These are phyloP conservation scores for Trichoderma sp. DNA, from an alignment of 2,329 filamentous ascomycete genomes.

Conservation along the genomic window DNA sequence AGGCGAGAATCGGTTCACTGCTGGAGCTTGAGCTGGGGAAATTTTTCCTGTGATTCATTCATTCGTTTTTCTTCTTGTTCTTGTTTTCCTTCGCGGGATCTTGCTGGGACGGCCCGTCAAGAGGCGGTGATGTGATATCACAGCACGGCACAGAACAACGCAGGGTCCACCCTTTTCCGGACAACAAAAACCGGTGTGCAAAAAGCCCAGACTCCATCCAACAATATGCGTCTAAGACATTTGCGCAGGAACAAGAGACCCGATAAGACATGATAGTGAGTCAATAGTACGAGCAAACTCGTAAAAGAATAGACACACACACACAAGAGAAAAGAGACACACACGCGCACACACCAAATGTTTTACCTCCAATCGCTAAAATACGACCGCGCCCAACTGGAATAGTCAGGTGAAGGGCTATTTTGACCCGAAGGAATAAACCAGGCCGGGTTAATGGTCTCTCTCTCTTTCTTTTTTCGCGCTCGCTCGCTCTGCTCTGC, in stretches of 20 bases:
- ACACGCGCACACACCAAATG: background rate
- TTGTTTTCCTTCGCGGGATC: background rate
- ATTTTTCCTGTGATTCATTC: background rate
- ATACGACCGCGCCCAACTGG: background rate
- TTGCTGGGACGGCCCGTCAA: constrained; percentile 3
- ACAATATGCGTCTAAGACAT: background rate
- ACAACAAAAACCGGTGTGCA: background rate
- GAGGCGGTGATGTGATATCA: constrained; percentile 17
- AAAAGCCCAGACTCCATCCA: background rate
- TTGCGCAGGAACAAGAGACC: background rate
- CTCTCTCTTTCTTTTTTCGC: background rate
- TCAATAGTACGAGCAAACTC: background rate
- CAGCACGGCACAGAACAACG: background rate
- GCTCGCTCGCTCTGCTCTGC: background rate
- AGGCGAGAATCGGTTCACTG: background rate
- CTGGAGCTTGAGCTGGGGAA: background rate
- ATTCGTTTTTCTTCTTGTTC: background rate
- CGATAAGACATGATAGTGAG: background rate
- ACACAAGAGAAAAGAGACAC: background rate
- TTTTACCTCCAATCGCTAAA: background rate
- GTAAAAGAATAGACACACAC: background rate
- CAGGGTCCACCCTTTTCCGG: background rate
- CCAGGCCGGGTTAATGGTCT: background rate
- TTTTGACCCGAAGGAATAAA: background rate
- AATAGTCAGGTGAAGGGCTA: constrained; percentile 10